Evolutionary conservation across 1,139 yeast species (phyloP), one percentile per base, ranked within the genome.

Genomic region (Kodamaea fungicola): DNA sequence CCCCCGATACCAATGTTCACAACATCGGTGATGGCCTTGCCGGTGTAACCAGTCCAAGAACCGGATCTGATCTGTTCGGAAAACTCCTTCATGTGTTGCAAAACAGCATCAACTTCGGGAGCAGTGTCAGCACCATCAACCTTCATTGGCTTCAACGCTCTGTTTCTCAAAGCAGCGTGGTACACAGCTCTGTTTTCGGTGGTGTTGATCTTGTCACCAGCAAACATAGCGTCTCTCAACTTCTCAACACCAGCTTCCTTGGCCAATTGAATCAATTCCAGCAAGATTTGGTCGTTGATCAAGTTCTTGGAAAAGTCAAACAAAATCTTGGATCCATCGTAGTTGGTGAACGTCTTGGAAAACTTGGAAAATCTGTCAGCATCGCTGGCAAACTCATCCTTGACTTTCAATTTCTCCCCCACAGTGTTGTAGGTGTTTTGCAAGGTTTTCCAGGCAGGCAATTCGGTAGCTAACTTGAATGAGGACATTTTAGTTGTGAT

Each of bases 1-100:
- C 98, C 98, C 60, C 98, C 98, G 61, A 92, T 92, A 67, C 98
- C 98, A 57, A 92, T 87, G 76, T 92, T 92, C 58, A 92, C 97
- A 42, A 92, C 82, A 59, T 89, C 95, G 52, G 94, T 85, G 65
- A 92, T 92, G 52, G 75, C 69, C 76, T 89, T 89, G 52, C 97
- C 97, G 49, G 97, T 82, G 77, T 86, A 92, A 62, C 98, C 98
- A 55, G 80, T 88, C 97, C 97, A 90, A 50, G 72, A 76, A 54
- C 98, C 98, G 32, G 92, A 81, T 65, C 98, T 83, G 45, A 92
- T 83, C 50, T 76, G 73, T 46, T 87, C 87, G 40, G 95, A 80
- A 71, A 92, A 92, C 64, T 90, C 96, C 73, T 86, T 86, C 92
- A 92, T 89, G 78, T 92, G 98, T 54, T 82, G 80, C 61, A 94